Percentiles rank a stretch among this genome's conserved stretches.
These are phyloP conservation scores for Chrysosporium queenslandicum DNA, from an alignment of 2,329 filamentous ascomycete genomes.

Conservation along the genomic window DNA sequence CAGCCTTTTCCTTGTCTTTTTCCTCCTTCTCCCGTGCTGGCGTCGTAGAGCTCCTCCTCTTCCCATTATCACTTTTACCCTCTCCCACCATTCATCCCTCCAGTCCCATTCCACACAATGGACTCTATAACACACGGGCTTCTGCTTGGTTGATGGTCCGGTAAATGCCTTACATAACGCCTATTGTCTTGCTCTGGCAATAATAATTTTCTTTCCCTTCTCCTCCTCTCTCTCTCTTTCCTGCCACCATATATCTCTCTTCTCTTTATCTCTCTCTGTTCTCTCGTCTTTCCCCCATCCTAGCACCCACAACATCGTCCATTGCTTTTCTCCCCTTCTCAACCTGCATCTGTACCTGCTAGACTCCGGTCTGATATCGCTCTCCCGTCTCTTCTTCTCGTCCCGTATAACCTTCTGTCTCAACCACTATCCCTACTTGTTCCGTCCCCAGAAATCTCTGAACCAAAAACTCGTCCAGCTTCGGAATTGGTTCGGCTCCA, in stretches of 20 bases:
- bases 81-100: neutral
- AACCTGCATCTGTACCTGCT: neutral
- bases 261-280: neutral
- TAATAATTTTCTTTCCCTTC: neutral
- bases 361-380: neutral
- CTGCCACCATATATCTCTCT: conserved; percentile 6
- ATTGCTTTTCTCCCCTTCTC: conserved; percentile 6
- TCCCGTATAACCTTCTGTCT: neutral
- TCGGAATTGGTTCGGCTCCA: conserved; percentile 10
- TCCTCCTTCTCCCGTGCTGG: neutral
- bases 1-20: neutral
- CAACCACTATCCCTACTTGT: neutral
- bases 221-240: conserved; percentile 13
- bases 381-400: neutral
- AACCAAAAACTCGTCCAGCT: neutral
- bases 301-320: conserved; percentile 6
- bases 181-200: conserved; percentile 21
- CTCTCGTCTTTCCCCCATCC: neutral
- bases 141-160: conserved; percentile 15
- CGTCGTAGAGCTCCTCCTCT: neutral
- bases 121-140: neutral
- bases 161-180: conserved; percentile 4
- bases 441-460: neutral
- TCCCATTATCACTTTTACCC: conserved; percentile 10
- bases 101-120: neutral